Evolutionary conservation across 2,329 filamentous ascomycete species (phyloP), one percentile per base, ranked within the genome.

Genomic region (Cercospora citrullina): DNA sequence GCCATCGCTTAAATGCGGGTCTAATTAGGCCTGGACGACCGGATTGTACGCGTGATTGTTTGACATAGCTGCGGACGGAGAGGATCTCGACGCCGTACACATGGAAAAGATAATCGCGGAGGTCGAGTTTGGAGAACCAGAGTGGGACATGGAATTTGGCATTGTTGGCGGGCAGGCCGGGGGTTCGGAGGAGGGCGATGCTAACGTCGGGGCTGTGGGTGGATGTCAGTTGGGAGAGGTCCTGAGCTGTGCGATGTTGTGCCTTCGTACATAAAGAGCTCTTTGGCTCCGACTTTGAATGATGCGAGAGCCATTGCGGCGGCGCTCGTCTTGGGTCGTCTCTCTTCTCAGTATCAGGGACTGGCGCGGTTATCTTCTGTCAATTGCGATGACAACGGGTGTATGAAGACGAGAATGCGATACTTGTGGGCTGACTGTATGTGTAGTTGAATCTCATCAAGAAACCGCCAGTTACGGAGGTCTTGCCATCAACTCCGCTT

Each of bases 71-170:
- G 69, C 94, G 91, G 70, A 98, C 89, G 72, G 85, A 85, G 63
- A 87, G 83, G 64, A 90, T 87, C 71, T 89, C 86, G 69, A 98
- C 89, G 69, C 87, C 85, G 85, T 99, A 99, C 53, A 87, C 87
- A 80, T 96, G 89, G 83, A 88, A 91, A 70, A 99, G 90, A 84
- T 98, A 99, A 83, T 97, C 94, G 80, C 93, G 92, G 51, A 99
- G 83, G 80, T 99, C 95, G 80, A 98, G 90, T 83, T 99, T 99
- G 85, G 93, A 96, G 85, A 97, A 93, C 75, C 87, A 89, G 74
- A 98, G 86, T 10, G 95, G 95, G 33, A 97, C 94, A 76, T 90
- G 86, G 87, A 99, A 99, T 75, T 89, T 90, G 71, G 94, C 95
- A 79, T 92, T 93, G 79, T 89, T 90, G 21, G 94, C 89, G 7